Percentiles rank a stretch among this genome's conserved stretches.
These are phyloP conservation scores for Dactylellina haptotyla DNA, from an alignment of 2,329 filamentous ascomycete genomes.

Conservation along the genomic window DNA sequence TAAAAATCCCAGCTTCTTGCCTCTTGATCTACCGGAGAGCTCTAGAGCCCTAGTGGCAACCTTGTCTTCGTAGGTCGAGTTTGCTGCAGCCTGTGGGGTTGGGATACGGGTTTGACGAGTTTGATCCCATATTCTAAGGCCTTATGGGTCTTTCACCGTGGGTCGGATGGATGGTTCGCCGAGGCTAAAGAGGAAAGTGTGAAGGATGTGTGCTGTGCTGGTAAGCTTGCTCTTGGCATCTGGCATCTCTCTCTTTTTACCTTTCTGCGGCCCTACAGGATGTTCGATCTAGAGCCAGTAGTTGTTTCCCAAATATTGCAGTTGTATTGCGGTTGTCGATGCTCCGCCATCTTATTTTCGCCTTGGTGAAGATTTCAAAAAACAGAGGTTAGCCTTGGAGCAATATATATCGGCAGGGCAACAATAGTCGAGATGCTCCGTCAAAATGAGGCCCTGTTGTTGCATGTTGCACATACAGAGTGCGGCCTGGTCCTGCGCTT, in stretches of 20 bases:
- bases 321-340: background rate
- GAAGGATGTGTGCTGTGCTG: slow-evolving; percentile 19
- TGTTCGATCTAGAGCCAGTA: too few species aligned
- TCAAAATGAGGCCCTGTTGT: background rate
- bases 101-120: slow-evolving; percentile 12
- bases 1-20: slow-evolving; percentile 1
- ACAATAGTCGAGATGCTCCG: slow-evolving; percentile 15
- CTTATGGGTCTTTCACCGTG: background rate
- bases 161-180: slow-evolving; percentile 19
- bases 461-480: background rate
- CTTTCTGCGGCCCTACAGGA: background rate
- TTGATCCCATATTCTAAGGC: background rate
- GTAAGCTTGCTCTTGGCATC: too few species aligned
- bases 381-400: background rate
- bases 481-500: slow-evolving; percentile 26
- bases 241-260: too few species aligned
- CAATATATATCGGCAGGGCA: background rate
- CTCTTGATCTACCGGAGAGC: slow-evolving; percentile 24
- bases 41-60: slow-evolving; percentile 32
- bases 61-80: too few species aligned
- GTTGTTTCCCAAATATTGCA: too few species aligned
- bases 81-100: slow-evolving; percentile 16
- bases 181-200: slow-evolving; percentile 43
- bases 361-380: background rate
- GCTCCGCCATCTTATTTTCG: slow-evolving; percentile 1